Base-by-base conservation (phyloP, 805 yeast genomes). In the Diddensiella caesifluorescens region DNA sequence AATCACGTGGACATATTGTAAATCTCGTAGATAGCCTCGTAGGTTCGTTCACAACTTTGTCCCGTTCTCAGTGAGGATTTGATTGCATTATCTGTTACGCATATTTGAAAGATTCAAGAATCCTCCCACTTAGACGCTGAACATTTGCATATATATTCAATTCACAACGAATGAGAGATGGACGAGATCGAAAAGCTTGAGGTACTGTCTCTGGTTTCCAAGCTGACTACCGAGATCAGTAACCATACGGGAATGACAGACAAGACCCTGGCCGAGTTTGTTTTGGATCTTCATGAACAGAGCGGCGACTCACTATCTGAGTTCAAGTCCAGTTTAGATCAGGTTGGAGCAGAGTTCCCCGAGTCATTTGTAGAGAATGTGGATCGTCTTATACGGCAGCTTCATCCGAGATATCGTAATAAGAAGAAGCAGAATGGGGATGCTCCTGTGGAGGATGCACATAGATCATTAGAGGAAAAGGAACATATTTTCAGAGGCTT, bases 251-350 rank as follows among this genome's bases (percentile, higher is more conserved):
- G 70, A 5, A 55, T 64, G 3, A 61, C 64, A 27, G 79, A 75
- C 42, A 59, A 56, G 27, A 60, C 65, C 4, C 62, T 74, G 18
- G 71, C 77, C 1, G 74, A 71, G 45, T 74, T 70, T 50, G 59
- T 77, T 3, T 44, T 68, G 10, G 65, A 67, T 43, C 50, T 77
- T 5, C 64, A 64, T 46, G 36, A 38, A 13, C 28, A 42, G 13
- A n/a, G 36, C 4, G 31, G 41, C 25, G 36, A 31, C 10, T 29
- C 34, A 5, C 44, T 57, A 1, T 51, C 51, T 4, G 65, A 63
- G 9, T 73, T 77, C 49, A 55, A 56, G 16, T 34, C 50, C 12
- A 62, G 60, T 4, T 54, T 77, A 18, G 53, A 56, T 4, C 73
- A 66, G 12, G 58, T 67, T 42, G 78, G 75, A 4, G 72, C 73